Conservation (phyloP, 441 rosid genomes). For the Syzygium syzygioides region DNA sequence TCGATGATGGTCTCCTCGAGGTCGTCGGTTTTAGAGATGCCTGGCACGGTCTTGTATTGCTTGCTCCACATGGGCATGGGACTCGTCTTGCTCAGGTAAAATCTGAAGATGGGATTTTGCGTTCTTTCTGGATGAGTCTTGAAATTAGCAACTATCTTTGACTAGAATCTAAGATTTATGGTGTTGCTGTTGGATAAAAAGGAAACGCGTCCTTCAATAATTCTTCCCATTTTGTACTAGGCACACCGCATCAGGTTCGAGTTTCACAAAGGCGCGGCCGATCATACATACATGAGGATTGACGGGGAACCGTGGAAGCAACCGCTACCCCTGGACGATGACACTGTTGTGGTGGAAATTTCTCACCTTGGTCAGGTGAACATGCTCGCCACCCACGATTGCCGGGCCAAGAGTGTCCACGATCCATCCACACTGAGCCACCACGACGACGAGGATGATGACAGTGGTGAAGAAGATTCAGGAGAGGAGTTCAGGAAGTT, state of each 20-base stretch:
- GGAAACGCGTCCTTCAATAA: neutral
- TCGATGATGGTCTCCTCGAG: neutral
- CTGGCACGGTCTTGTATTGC: neutral
- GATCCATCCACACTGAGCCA: neutral
- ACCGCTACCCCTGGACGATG: slow-evolving; percentile 3
- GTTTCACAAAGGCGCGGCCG: slow-evolving; percentile 10
- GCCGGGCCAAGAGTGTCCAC: slow-evolving; percentile 3
- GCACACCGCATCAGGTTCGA: slow-evolving; percentile 8
- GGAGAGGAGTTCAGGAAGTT: slow-evolving; percentile 15
- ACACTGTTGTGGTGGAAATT: slow-evolving; percentile 12
- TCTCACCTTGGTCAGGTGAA: slow-evolving; percentile 15
- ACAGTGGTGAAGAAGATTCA: neutral
- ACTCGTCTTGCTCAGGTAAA: slow-evolving; percentile 2
- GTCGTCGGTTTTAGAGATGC: slow-evolving; percentile 3
- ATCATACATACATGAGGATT: slow-evolving; percentile 13
- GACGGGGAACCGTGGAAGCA: slow-evolving; percentile 17
- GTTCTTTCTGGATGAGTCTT: neutral
- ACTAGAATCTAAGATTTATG: neutral
- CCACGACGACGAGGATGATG: neutral
- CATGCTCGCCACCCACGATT: slow-evolving; percentile 7
- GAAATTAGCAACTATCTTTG: neutral
- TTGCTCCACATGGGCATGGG: neutral
- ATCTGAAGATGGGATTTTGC: neutral
- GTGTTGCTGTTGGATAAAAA: neutral
- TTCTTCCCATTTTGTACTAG: neutral